These are phyloP conservation scores for Pleoardoris graminearum DNA, from an alignment of 2,329 filamentous ascomycete species.

Conservation along the genomic window DNA sequence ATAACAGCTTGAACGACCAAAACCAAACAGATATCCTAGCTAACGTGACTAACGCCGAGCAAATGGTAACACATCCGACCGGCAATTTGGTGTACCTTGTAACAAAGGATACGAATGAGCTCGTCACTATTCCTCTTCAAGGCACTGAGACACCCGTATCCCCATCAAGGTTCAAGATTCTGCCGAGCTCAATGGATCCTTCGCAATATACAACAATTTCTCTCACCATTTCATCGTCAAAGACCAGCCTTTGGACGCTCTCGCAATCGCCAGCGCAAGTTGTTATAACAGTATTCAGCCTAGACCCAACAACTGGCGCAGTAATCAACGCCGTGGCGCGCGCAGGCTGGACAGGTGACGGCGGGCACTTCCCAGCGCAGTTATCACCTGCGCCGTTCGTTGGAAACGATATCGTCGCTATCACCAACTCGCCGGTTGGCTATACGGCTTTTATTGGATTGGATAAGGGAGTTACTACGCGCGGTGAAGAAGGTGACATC, in stretches of 20 bases:
- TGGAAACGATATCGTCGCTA: slow-evolving; percentile 19
- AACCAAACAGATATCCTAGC: slow-evolving; percentile 17
- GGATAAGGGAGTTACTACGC: slow-evolving; percentile 3
- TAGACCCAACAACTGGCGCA: slow-evolving; percentile 24
- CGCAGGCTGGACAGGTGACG: slow-evolving; percentile 19
- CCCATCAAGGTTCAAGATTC: slow-evolving; percentile 16
- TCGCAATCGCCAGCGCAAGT: slow-evolving; percentile 21
- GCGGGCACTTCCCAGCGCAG: slow-evolving; percentile 14
- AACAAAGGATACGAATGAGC: slow-evolving; percentile 24
- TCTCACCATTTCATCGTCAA: slow-evolving; percentile 23
- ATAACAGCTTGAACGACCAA: slow-evolving; percentile 17
- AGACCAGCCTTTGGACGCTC: slow-evolving; percentile 24
- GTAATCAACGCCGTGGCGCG: slow-evolving; percentile 21
- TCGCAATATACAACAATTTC: slow-evolving; percentile 18
- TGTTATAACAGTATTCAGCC: slow-evolving; percentile 20
- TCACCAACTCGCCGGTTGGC: slow-evolving; percentile 23
- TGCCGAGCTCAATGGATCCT: slow-evolving; percentile 18
- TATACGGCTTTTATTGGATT: slow-evolving; percentile 24
- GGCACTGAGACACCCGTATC: not conserved
- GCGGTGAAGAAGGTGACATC: not conserved
- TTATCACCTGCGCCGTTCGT: slow-evolving; percentile 21
- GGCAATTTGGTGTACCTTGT: slow-evolving; percentile 23
- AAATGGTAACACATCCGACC: slow-evolving; percentile 26
- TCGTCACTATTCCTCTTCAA: slow-evolving; percentile 19
- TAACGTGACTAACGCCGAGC: slow-evolving; percentile 21